Base-by-base conservation (phyloP, 306 rosid genomes). In the Spatholobus suberectus region DNA sequence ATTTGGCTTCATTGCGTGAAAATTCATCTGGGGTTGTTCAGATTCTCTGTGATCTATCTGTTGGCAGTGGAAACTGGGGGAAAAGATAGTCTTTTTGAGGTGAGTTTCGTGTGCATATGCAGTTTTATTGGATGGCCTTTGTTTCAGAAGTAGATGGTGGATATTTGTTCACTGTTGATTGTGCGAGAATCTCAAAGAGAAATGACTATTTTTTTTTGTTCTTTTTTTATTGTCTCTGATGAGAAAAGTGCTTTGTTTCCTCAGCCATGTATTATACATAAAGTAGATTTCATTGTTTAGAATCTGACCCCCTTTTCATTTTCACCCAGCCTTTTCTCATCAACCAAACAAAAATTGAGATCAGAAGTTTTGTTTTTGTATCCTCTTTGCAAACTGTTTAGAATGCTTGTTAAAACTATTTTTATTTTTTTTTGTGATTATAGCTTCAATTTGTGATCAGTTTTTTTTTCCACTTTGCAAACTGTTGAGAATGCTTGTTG, bases 41-140 rank as follows among this genome's bases (percentile, higher is more conserved):
- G 81, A 71, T 82, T 88, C 67, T 71, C 29, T 21, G 6, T 55
- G 58, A 83, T 83, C 78, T 37, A 0, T 52, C 26, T 75, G 73
- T 71, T 76, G 69, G 75, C 29, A 27, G 80, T 47, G 40, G 26
- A 35, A 75, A 58, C 77, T 79, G 55, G 62, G 35, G 70, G 35
- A 58, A 73, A 85, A 82, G 32, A 70, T 87, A 65, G 70, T 11
- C 77, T 73, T 78, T 76, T 69, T 20, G 5, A 86, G 91, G 88
- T 84, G 83, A 70, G 81, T 83, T 27, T 40, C 2, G 59, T 26
- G 5, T 70, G 71, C 7, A 61, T 51, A 51, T 52, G 63, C 52
- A 23, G 49, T 52, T 52, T 58, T 44, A 23, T 20, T 58, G 52
- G 47, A 38, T 74, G 62, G 5, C 15, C 12, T 15, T 83, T 23